Evolutionary conservation across 192 early-diverging fungal genomes (phyloP).

Genomic region (Phycomyces nitens): DNA sequence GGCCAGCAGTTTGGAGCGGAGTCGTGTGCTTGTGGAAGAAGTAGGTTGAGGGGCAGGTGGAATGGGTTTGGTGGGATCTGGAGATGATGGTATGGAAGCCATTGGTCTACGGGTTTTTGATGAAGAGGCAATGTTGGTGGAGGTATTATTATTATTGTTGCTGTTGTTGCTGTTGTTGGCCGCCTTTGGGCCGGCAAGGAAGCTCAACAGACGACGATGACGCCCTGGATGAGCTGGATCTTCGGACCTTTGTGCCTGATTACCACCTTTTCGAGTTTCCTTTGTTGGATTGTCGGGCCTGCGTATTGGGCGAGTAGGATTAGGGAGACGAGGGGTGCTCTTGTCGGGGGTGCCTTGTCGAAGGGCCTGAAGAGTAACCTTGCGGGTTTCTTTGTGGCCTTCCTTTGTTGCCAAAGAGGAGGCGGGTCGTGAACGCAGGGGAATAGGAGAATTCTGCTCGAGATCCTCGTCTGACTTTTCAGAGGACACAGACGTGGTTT

Average conservation of each 20-base stretch:
- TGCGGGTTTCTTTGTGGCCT: not conserved
- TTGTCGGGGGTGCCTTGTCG: not conserved
- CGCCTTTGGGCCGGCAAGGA: not conserved
- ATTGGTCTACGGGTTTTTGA: too few relatives aligned
- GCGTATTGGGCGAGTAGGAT: too few relatives aligned
- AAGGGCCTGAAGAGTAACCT: too few relatives aligned
- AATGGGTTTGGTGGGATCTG: not conserved
- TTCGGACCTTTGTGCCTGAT: too few relatives aligned
- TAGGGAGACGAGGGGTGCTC: not conserved
- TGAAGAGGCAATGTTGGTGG: too few relatives aligned
- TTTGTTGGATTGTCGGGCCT: too few relatives aligned
- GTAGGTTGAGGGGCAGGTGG: not conserved
- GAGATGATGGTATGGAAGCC: too few relatives aligned
- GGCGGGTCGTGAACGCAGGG: not conserved
- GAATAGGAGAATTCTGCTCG: too few relatives aligned
- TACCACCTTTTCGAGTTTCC: too few relatives aligned
- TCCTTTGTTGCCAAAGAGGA: not conserved
- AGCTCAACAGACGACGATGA: not conserved
- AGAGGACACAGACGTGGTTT: too few relatives aligned
- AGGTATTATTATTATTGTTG: not conserved
- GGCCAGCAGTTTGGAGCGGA: constrained; percentile 12
- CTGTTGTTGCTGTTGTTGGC: not conserved
- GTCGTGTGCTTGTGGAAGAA: not conserved
- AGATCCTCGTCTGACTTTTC: too few relatives aligned
- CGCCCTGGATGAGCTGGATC: not conserved